Base-by-base conservation (phyloP, 2,329 filamentous ascomycete species). In the Sporothrix humicola region DNA sequence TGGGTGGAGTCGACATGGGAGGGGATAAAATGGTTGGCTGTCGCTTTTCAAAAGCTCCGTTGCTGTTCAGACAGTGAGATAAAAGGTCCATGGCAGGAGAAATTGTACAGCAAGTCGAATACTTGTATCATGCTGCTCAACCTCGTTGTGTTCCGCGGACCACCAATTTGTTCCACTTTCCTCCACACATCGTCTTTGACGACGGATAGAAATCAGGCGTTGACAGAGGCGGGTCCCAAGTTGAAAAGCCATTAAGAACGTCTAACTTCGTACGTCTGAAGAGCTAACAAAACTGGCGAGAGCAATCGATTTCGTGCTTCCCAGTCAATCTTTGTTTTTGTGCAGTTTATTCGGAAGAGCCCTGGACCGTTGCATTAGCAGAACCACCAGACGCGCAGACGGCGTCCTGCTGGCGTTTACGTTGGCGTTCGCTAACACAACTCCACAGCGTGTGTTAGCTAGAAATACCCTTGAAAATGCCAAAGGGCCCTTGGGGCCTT, bases 161-260 rank as follows among this genome's bases (percentile, higher is more conserved):
- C 17, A 31, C 37, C 17, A 31, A 65, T 13, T 46, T 23, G 59
- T 46, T 46, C 59, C 59, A 65, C 59, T 65, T 59, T 44, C 59
- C 37, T 65, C n/a, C 59, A 65, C 59, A 10, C 15, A 17, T 13
- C 46, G 59, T 10, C 20, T 37, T 44, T 63, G 31, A 44, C 44
- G 61, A 48, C n/a, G 61, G 61, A 48, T 66, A 66, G 42, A 50
- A 66, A 48, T 66, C 42, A 48, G 59, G 37, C 7, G 59, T 44
- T 20, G 37, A 42, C 17, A 44, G 31, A 17, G 31, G 37, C 37
- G 59, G 31, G 20, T 20, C 59, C 31, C 31, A 63, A 44, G 59
- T 63, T 8, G 17, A 63, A 44, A 58, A 63, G n/a, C 31, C 7
- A 37, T 37, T 37, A 5, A 37, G 31, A 37, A 7, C 31, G 7